Evolutionary conservation across 208 protist species (phyloP).

Genomic region (Naegleria lovaniensis): DNA sequence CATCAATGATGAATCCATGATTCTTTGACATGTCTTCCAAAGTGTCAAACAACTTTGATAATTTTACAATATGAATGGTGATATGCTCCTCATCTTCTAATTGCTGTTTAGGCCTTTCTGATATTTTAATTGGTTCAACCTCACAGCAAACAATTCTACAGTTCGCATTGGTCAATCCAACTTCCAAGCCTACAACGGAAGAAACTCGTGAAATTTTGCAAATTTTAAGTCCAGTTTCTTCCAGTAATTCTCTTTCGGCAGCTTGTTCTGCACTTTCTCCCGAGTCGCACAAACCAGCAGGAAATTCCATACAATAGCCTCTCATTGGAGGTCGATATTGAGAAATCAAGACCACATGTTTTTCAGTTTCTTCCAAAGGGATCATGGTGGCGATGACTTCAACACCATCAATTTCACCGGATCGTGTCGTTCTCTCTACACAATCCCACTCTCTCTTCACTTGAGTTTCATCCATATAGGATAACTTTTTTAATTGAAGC

Average conservation of each 20-base stretch:
- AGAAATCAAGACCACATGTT: not conserved
- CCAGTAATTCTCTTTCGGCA: not conserved
- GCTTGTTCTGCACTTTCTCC: not conserved
- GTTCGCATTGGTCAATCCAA: not conserved
- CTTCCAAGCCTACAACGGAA: not conserved
- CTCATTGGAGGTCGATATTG: slow-evolving; percentile 17
- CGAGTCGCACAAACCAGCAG: not conserved
- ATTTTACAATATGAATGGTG: not conserved
- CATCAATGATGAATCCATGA: not conserved
- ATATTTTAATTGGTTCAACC: not conserved
- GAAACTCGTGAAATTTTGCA: not conserved
- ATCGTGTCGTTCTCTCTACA: slow-evolving; percentile 11
- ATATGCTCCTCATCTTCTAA: slow-evolving; percentile 19
- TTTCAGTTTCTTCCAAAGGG: not conserved
- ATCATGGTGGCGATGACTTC: slow-evolving; percentile 3
- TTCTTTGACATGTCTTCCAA: not conserved
- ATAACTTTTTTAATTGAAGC: not conserved
- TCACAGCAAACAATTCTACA: not conserved
- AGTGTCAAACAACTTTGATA: not conserved
- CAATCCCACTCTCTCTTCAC: slow-evolving; percentile 1
- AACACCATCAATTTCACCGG: slow-evolving; percentile 19
- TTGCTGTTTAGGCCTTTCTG: slow-evolving; percentile 2
- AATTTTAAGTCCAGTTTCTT: not conserved
- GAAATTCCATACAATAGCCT: slow-evolving; percentile 9
- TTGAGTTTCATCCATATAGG: not conserved